Evolutionary conservation across 768 basidiomycete genomes (phyloP), one percentile per base, ranked within the genome.

Genomic region (Phanerochaete carnosa): DNA sequence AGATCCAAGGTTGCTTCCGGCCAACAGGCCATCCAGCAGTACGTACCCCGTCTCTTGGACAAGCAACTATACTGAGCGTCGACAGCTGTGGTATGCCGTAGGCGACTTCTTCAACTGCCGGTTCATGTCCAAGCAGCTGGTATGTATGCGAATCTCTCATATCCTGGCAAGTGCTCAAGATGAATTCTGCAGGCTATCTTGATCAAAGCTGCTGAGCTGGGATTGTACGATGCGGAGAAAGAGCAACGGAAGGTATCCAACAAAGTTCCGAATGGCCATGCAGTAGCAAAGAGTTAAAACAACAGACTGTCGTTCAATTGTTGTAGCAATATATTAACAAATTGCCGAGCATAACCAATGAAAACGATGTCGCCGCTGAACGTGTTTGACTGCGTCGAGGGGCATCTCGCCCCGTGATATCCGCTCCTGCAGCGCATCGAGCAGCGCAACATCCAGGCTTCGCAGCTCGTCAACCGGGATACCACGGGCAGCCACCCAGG

Each of bases 1-100:
- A 80, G 58, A 37, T 75, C 8, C 61, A 61, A 39, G 75, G 74
- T 5, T 63, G 69, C 54, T 79, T 75, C 59, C 69, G 75, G 15
- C 77, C 77, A 9, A 70, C 74, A 1, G 79, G 79, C 1, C 74
- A 79, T 64, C 78, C 78, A 33, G 78, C 76, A 4, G 77, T 77
- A 58, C 46, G 72, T 68, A 7, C 0, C 25, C 5, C 26, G 9
- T n/a, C 33, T 50, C 45, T n/a, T 47, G 30, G 22, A 19, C 56
- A 3, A 28, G 45, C 29, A 7, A 3, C 32, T 19, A 22, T 33
- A 33, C 30, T 33, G n/a, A 53, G 8, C 52, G 9, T 22, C 7
- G 3, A 33, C 45, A 79, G 77, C 67, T 79, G 0, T 79, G 77
- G 77, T 79, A 70, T 62, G 73, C 71, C 3, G 67, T 67, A 1